phyloP scores from a whole-genome alignment of 2,329 filamentous ascomycete genomes.

The Pseudogymnoascus sp. region DNA sequence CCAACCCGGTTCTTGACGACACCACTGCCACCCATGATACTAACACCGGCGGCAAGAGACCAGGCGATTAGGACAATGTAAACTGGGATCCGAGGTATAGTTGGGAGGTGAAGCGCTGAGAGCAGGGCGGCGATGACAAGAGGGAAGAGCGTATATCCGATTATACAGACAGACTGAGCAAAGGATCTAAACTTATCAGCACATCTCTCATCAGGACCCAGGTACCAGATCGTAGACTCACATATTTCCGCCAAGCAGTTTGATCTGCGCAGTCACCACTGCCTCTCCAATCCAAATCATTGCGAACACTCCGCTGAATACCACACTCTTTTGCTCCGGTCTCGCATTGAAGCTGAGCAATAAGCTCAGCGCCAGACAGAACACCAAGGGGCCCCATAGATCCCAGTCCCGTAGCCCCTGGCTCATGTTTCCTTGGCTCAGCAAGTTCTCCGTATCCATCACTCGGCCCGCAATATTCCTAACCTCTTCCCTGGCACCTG shows the following conservation, averaged over 20 bases:
- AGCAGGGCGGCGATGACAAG: constrained; percentile 87
- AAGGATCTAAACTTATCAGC: constrained; percentile 62
- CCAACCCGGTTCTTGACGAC: constrained; percentile 92
- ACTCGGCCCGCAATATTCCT: constrained; percentile 53
- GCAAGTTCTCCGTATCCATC: constrained; percentile 54
- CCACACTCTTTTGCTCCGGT: constrained; percentile 71
- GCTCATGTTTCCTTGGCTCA: constrained; percentile 65
- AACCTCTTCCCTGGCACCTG: constrained; percentile 54
- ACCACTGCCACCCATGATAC: constrained; percentile 89
- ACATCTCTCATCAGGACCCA: constrained; percentile 15
- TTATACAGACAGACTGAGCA: constrained; percentile 94
- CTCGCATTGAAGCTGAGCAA: constrained; percentile 77
- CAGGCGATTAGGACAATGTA: constrained; percentile 83
- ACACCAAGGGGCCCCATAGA: constrained; percentile 92
- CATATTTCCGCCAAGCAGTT: constrained; percentile 94
- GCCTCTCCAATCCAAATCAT: constrained; percentile 96
- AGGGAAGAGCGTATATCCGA: constrained; percentile 96
- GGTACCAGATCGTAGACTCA: constrained; percentile 41
- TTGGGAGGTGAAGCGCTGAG: constrained; percentile 71
- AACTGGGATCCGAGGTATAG: constrained; percentile 78
- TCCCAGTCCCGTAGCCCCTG: constrained; percentile 94
- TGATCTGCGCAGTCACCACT: constrained; percentile 96
- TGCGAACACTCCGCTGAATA: constrained; percentile 94
- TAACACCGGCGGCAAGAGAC: constrained; percentile 92
- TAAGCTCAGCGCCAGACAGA: constrained; percentile 81